Base-by-base conservation (phyloP, 2,329 filamentous ascomycete species). In the Escovopsis sp. region DNA sequence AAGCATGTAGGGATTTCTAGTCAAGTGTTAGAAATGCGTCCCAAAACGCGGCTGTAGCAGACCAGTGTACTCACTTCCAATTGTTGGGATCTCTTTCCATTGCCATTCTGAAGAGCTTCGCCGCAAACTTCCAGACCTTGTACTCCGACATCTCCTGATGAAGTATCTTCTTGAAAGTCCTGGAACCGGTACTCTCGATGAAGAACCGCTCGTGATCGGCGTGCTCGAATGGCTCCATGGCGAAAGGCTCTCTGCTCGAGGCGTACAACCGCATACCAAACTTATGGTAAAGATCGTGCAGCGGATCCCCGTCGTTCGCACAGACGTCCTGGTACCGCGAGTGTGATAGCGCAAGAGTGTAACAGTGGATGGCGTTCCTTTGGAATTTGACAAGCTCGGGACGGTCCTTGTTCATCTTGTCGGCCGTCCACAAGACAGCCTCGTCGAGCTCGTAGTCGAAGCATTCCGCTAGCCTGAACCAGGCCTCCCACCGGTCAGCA, bases 401-500 rank as follows among this genome's bases (percentile, higher is more conserved):
- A 42, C 82, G 78, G 51, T 82, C 81, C 56, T 83, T 89, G 61
- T 94, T 94, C 62, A 94, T 80, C 60, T 93, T 94, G 50, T 94
- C 86, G 1, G 86, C 84, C 15, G 81, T 83, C 87, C 87, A 94
- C 5, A 88, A 74, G 5, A 93, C 83, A 7, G 80, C 76, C 58
- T 94, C 87, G 47, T 94, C 87, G 12, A 94, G 66, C 52, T 93
- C 86, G 39, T 84, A 81, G 58, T 94, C 87, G 53, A 86, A 88
- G 39, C 83, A 85, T 57, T 94, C 86, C 0, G 81, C 87, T 20
- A 94, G 71, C 11, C 85, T 76, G 57, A 89, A 91, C 87, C 87
- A 94, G 0, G 84, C 82, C 57, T 94, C 84, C 87, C 87, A 94
- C 43, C 79, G 77, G 34, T 86, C 79, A 2, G 78, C 75, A 2